phyloP scores from a whole-genome alignment of 768 basidiomycete species.

The Melanogaster broomeanus region DNA sequence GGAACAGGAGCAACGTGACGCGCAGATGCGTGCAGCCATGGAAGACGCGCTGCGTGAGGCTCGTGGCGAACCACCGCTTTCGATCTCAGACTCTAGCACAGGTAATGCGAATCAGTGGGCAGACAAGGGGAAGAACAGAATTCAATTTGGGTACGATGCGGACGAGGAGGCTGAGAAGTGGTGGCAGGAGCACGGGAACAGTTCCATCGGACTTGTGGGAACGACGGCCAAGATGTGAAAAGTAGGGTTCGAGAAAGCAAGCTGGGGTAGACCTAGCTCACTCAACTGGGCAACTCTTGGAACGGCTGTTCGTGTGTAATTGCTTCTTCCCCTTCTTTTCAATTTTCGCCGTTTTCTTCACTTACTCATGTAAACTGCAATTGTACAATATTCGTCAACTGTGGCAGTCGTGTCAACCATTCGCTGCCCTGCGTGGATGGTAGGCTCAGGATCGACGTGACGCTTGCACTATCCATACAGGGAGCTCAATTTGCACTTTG shows the following conservation, averaged over 20 bases:
- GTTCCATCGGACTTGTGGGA: conserved; percentile 10
- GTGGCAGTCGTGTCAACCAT: too few species aligned
- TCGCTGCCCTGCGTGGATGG: neutral
- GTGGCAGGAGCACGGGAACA: conserved; percentile 41
- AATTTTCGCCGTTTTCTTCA: too few species aligned
- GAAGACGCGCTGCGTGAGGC: conserved; percentile 34
- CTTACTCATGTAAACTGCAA: neutral
- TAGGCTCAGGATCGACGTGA: neutral
- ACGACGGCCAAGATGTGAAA: neutral
- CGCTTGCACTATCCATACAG: neutral
- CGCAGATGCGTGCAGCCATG: conserved; percentile 51
- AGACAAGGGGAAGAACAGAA: conserved; percentile 48
- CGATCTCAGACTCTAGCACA: conserved; percentile 6
- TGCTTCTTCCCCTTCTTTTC: neutral
- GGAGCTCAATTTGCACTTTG: neutral
- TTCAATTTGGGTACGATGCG: conserved; percentile 56
- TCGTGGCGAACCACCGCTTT: conserved; percentile 10
- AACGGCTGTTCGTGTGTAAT: neutral
- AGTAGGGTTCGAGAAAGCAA: neutral
- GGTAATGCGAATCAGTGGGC: conserved; percentile 60
- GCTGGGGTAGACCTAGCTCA: neutral
- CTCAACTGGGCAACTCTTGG: neutral
- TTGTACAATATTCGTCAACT: neutral
- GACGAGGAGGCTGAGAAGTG: conserved; percentile 51
- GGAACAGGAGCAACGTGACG: conserved; percentile 52